A percentile compares a stretch with the other conserved stretches of the same genome.
Evolutionary conservation across 805 yeast species (phyloP).

Genomic region (Scheffersomyces stipitis): DNA sequence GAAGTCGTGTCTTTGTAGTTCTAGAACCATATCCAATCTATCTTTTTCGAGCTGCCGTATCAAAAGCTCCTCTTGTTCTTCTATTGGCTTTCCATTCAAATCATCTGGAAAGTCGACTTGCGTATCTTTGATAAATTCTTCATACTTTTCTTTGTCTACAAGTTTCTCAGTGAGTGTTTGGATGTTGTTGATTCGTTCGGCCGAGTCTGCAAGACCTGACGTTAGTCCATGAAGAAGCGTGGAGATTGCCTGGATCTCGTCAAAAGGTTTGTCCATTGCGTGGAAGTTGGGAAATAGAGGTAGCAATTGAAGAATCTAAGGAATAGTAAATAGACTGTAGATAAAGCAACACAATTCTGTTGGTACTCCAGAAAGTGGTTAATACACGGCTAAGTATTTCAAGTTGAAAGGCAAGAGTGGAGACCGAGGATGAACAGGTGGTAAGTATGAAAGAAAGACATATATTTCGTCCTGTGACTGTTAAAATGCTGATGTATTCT

Average conservation of each 20-base stretch:
- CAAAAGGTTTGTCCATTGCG: constrained; percentile 18
- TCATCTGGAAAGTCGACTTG: constrained; percentile 2
- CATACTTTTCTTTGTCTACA: constrained; percentile 15
- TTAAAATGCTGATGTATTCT: no score
- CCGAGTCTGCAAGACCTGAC: constrained; percentile 16
- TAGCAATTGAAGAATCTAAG: no score
- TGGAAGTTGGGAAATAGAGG: constrained; percentile 1
- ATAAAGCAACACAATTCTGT: no score
- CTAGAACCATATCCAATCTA: constrained; percentile 32
- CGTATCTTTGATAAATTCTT: constrained; percentile 2
- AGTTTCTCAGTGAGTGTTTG: constrained; percentile 18
- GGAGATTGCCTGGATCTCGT: constrained; percentile 18
- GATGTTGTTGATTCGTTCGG: constrained; percentile 18
- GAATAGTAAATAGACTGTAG: no score
- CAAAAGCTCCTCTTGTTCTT: constrained; percentile 8
- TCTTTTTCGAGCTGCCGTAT: constrained; percentile 26
- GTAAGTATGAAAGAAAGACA: no score
- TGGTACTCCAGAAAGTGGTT: no score
- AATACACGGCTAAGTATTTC: no score
- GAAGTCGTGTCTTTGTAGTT: constrained; percentile 40
- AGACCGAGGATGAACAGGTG: no score
- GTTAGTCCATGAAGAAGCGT: constrained; percentile 17
- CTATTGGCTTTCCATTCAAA: constrained; percentile 6
- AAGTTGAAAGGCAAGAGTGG: no score
- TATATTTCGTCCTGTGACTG: no score